Evolutionary conservation across 2,329 filamentous ascomycete species (phyloP).

Genomic region (Ceratocystiopsis sp.): DNA sequence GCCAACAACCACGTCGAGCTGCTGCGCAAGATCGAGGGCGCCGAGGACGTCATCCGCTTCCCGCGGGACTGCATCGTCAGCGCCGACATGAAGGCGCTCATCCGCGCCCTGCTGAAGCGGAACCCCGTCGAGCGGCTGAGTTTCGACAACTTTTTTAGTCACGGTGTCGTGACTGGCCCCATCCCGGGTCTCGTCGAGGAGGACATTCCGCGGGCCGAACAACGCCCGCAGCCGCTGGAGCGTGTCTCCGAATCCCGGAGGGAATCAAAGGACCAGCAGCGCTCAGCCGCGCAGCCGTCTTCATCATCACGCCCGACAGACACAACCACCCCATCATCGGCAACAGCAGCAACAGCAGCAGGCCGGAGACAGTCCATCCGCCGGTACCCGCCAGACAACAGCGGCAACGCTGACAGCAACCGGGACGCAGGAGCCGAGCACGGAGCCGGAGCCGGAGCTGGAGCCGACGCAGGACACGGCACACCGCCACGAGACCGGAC

Average conservation of each 20-base stretch:
- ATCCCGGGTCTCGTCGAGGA: conserved; percentile 74
- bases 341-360: not conserved
- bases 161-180: conserved; percentile 51
- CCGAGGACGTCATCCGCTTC: conserved; percentile 74
- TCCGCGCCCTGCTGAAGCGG: conserved; percentile 66
- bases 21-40: conserved; percentile 76
- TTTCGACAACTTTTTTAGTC: conserved; percentile 72
- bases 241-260: conserved; percentile 9
- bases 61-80: conserved; percentile 55
- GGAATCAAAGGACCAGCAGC: not conserved
- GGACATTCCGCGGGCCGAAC: conserved; percentile 36
- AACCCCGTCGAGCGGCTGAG: conserved; percentile 71
- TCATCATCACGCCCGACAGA: not conserved
- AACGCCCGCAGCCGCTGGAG: conserved; percentile 1
- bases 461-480: no score
- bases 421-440: conserved; percentile 24
- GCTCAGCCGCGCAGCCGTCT: not conserved
- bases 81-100: conserved; percentile 61
- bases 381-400: conserved; percentile 16
- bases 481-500: conserved; percentile 5
- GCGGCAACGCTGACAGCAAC: conserved; percentile 16
- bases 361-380: conserved; percentile 22
- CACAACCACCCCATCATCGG: not conserved
- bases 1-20: conserved; percentile 91
- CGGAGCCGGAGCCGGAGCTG: conserved; percentile 10